Evolutionary conservation across 192 early-diverging fungal species (phyloP), one percentile per base, ranked within the genome.

Genomic region (Podila clonocystis): DNA sequence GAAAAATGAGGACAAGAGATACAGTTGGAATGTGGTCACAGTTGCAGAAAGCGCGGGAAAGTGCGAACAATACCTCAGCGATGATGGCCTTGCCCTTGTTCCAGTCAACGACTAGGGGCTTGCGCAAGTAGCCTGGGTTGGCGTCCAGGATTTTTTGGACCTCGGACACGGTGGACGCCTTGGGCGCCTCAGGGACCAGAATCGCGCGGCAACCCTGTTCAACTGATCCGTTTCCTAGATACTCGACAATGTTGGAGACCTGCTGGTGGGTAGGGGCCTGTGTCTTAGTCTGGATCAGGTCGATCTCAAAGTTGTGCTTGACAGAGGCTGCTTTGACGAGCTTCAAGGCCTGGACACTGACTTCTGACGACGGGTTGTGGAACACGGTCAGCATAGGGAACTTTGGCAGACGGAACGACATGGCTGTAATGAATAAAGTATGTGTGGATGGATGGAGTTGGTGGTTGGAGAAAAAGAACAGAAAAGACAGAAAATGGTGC

Each of bases 91-190:
- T 69, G 62, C 70, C 62, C 5, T 60, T 63, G 33, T 45, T 67
- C 77, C 77, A 80, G 26, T 80, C 77, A 19, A 80, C 67, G 13
- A 80, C 24, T 57, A 80, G 31, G 0, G 77, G 77, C 49, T 80
- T 80, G 31, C 59, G 67, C 49, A 80, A 28, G 15, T 36, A 80
- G 11, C 3, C 20, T 33, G 77, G 77, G 13, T 63, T 63, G 0
- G 17, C 24, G 8, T 73, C 48, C 33, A 80, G 30, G 6, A 69
- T 61, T 61, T 63, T 36, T 61, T 80, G 77, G 0, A 69, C 65
- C 55, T 80, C 70, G 8, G 59, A 62, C 1, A 80, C 41, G 3
- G 70, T 80, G 5, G 64, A 68, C 8, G 63, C 65, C 4, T 57
- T 62, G 28, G 77, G 77, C 3, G 75, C 68, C 22, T 68, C 61